A percentile compares a stretch with the other conserved stretches of the same genome.
Evolutionary conservation across 140 eudicot species (phyloP).

Genomic region (Cichorium intybus): DNA sequence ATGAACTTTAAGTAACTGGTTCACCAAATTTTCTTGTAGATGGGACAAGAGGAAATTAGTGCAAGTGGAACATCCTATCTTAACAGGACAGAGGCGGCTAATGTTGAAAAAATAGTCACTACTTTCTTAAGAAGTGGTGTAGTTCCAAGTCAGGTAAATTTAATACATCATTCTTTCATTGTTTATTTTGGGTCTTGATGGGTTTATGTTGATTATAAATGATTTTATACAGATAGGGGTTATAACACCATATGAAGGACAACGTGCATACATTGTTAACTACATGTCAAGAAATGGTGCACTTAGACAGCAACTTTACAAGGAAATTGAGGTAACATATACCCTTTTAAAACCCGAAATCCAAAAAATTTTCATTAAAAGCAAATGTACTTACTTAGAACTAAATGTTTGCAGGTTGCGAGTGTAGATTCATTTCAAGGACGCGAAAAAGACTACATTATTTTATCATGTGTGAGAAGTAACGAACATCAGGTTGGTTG

Average conservation of each 20-base stretch:
- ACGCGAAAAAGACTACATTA: slow-evolving; percentile 88
- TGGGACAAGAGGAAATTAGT: slow-evolving; percentile 99
- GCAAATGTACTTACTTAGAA: background rate
- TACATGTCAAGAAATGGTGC: slow-evolving; percentile 99
- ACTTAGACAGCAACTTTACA: slow-evolving; percentile 96
- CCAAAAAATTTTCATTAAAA: background rate
- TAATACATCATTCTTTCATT: background rate
- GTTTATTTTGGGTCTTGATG: background rate
- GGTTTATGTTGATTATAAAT: background rate
- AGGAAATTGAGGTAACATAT: slow-evolving; percentile 81
- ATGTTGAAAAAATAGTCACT: slow-evolving; percentile 96
- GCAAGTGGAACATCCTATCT: slow-evolving; percentile 98
- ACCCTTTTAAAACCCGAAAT: background rate
- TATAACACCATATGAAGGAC: slow-evolving; percentile 98
- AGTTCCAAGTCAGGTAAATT: slow-evolving; percentile 87
- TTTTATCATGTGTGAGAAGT: slow-evolving; percentile 91
- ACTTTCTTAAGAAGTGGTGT: slow-evolving; percentile 96
- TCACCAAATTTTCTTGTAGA: slow-evolving; percentile 35
- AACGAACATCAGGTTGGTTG: slow-evolving; percentile 83
- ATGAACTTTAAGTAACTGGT: too few relatives aligned
- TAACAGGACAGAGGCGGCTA: slow-evolving; percentile 97
- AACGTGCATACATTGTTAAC: slow-evolving; percentile 95
- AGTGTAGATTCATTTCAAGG: slow-evolving; percentile 97
- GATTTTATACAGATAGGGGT: slow-evolving; percentile 75
- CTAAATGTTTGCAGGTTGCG: slow-evolving; percentile 50